A percentile compares a stretch with the other conserved stretches of the same genome.
Conservation (phyloP, 106 monocot species). For the Xerophyta viscosa region DNA sequence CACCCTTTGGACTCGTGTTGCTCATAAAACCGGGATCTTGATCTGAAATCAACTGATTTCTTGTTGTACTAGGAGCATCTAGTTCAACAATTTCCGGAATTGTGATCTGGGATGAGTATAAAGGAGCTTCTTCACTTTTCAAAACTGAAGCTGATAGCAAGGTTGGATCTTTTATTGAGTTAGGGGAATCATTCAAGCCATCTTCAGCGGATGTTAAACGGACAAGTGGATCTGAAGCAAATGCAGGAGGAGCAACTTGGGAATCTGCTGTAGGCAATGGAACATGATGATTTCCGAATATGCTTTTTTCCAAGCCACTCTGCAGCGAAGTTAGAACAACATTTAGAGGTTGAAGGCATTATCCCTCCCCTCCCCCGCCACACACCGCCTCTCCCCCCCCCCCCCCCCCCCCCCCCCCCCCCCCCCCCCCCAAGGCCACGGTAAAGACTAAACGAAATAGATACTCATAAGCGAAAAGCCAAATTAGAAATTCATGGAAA, state of each 20-base stretch:
- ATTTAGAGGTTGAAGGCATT: background rate
- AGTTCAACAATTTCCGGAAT: conserved; percentile 87
- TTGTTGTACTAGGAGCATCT: conserved; percentile 48
- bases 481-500: too few species aligned
- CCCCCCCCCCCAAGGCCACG: too few species aligned
- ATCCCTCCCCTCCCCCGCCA: too few species aligned
- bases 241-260: conserved; percentile 68
- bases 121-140: conserved; percentile 10
- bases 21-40: conserved; percentile 32
- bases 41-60: conserved; percentile 31
- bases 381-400: too few species aligned
- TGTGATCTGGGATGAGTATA: conserved; percentile 25
- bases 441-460: too few species aligned
- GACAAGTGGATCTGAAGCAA: conserved; percentile 75
- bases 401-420: too few species aligned
- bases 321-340: conserved; percentile 24
- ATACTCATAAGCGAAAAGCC: too few species aligned
- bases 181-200: conserved; percentile 31
- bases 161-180: conserved; percentile 16
- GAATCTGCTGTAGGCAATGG: conserved; percentile 52
- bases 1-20: conserved; percentile 34
- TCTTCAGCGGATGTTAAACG: conserved; percentile 35
- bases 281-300: conserved; percentile 87
- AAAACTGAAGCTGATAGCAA: conserved; percentile 17
- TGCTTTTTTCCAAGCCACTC: conserved; percentile 89